A percentile compares a stretch with the other conserved stretches of the same genome.
phyloP scores from a whole-genome alignment of 2,329 filamentous ascomycete genomes.

The Eutypella sp. region DNA sequence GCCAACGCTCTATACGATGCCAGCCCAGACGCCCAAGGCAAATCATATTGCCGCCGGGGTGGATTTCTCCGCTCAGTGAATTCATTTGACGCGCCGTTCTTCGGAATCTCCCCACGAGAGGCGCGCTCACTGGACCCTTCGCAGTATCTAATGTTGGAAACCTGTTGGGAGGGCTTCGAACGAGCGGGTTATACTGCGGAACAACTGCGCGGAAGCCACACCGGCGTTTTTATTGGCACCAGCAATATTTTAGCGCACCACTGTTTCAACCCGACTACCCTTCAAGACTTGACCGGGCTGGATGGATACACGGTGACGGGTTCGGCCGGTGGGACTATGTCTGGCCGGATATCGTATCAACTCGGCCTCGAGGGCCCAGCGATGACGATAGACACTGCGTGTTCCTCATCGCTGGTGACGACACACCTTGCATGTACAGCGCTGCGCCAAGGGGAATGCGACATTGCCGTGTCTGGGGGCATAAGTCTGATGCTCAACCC shows the following conservation, averaged over 20 bases:
- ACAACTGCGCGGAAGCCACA: conserved; percentile 18
- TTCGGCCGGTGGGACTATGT: conserved; percentile 18
- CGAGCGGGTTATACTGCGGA: conserved; percentile 19
- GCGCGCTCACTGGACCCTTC: conserved; percentile 18
- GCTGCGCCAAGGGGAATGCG: conserved; percentile 16
- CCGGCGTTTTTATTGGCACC: conserved; percentile 21
- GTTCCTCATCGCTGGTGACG: conserved; percentile 16
- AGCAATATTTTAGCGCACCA: conserved; percentile 18
- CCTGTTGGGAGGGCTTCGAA: conserved; percentile 22
- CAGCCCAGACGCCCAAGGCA: conserved; percentile 33
- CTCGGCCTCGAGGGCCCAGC: conserved; percentile 21
- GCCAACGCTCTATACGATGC: conserved; percentile 8
- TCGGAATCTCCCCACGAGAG: conserved; percentile 22
- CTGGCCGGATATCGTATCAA: conserved; percentile 20
- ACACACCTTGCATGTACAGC: conserved; percentile 17
- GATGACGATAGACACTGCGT: conserved; percentile 24
- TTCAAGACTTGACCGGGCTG: conserved; percentile 11
- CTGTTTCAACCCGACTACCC: conserved; percentile 7
- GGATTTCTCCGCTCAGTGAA: conserved; percentile 19
- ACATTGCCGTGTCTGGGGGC: conserved; percentile 15
- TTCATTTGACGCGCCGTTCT: conserved; percentile 19
- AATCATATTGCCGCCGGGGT: conserved; percentile 14
- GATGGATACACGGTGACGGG: conserved; percentile 23
- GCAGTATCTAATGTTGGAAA: conserved; percentile 21
- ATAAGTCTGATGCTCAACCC: conserved; percentile 16